These are phyloP conservation scores for Ophiocordyceps australis DNA, from an alignment of 2,329 filamentous ascomycete species.

Conservation along the genomic window DNA sequence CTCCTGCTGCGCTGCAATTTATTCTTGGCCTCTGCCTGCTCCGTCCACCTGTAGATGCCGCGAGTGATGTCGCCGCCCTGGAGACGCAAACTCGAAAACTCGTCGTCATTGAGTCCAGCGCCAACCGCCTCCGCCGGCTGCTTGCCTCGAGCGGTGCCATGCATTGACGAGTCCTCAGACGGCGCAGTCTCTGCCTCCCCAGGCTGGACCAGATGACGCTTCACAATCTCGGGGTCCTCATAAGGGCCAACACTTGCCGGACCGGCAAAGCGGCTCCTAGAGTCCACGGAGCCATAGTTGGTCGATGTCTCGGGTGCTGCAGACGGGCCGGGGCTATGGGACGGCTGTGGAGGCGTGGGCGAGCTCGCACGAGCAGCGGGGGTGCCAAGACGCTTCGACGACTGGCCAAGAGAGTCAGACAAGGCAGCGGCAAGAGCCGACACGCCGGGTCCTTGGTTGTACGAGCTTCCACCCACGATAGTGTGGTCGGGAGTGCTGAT, in stretches of 20 bases:
- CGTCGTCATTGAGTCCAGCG: constrained; percentile 41
- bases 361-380: constrained; percentile 41
- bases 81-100: constrained; percentile 83
- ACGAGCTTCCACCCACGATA: constrained; percentile 45
- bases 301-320: constrained; percentile 37
- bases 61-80: constrained; percentile 91
- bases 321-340: too few species aligned
- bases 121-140: constrained; percentile 23
- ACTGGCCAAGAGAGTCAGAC: constrained; percentile 52
- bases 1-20: constrained; percentile 69
- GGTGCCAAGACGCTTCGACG: constrained; percentile 52
- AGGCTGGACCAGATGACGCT: constrained; percentile 68
- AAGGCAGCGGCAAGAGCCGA: constrained; percentile 83
- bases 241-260: constrained; percentile 35
- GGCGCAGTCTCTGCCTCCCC: constrained; percentile 24
- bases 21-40: constrained; percentile 59
- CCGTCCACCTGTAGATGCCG: constrained; percentile 92
- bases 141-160: constrained; percentile 33
- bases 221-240: constrained; percentile 84
- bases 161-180: constrained; percentile 25
- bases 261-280: constrained; percentile 37
- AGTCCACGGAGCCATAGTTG: constrained; percentile 76
- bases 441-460: constrained; percentile 57
- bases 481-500: constrained; percentile 20
- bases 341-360: constrained; percentile 24